Base-by-base conservation (phyloP, 495 filamentous ascomycete genomes). In the Lepidopterella palustris region DNA sequence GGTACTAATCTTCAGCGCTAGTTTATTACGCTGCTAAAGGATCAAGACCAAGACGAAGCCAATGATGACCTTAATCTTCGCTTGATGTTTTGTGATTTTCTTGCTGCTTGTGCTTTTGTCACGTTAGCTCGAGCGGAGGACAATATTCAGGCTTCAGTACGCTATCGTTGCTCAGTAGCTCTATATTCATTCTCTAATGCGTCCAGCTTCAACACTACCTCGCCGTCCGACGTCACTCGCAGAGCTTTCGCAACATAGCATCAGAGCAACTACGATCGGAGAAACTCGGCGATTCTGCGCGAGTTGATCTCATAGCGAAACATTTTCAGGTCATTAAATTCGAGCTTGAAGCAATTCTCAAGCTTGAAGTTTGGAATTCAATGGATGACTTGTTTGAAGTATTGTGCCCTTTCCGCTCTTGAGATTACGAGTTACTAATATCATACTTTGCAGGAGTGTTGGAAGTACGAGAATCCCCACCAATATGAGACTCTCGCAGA, bases 311-410 rank as follows among this genome's bases (percentile, higher is more conserved):
- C 55, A 66, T 76, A 21, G 69, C 74, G 8, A 90, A 87, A 64
- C 78, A 89, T 55, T 76, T 80, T 31, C 78, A 78, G 21, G 72
- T 92, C 10, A 70, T 90, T 4, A 79, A 82, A 1, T 87, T 88
- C 65, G 84, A 90, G 60, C 86, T 93, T 62, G 90, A 93, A 74
- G 86, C 82, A n/a, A 80, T 83, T 10, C 73, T 84, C 23, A 74
- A 76, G 18, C 73, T 96, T 4, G 80, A 84, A 61, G 72, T 80
- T 18, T 92, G 87, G 87, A 80, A 86, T 59, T 77, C 76, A 52
- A 70, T 92, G n/a, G 76, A 78, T 28, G 70, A 72, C 4, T 79
- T 89, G 10, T 77, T 92, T 28, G 74, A 85, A 45, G 81, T 78
- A 62, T n/a, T 3, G 4, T 35, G 18, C n/a, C 13, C 11, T 10